Base-by-base conservation (phyloP, 257 asterid genomes). In the Agastache rugosa region DNA sequence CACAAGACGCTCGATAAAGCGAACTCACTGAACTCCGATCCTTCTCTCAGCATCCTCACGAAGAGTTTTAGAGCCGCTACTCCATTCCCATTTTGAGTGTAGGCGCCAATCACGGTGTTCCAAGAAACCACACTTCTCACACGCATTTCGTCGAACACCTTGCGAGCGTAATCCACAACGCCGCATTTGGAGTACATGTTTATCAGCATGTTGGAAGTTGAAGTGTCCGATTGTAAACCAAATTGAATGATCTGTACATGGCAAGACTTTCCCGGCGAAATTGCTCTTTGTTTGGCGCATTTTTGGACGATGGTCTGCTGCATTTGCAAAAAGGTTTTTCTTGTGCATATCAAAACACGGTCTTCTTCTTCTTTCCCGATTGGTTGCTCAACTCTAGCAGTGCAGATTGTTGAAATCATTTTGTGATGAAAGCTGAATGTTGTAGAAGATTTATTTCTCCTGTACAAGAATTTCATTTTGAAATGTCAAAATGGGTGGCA, bases 111-210 rank as follows among this genome's bases (percentile, higher is more conserved):
- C 31, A 92, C 22, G 19, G 99, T 92, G 81, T 90, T 95, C 99
- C 97, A 95, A 8, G 98, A 87, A 78, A 92, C 96, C 64, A 83
- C 76, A 63, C 50, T 82, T 80, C 90, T 85, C 0, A 69, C 19
- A 63, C 83, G 91, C 97, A 94, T 92, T 84, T 82, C 82, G 20
- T 90, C 97, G 77, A 94, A 90, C 90, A 90, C 72, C 34, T 84
- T 83, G 42, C 88, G 96, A 3, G 96, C 84, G 22, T 72, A 80
- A 0, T 68, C 83, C 22, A 82, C 70, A 1, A 9, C 1, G 55
- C 89, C 86, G 39, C 97, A 92, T 73, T 92, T 92, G 0, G 96
- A 79, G 29, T 92, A 92, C 76, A 87, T 3, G 3, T 94, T 87
- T 11, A 94, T 82, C 45, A 94, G 82, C 89, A 89, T 92, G 82